A percentile compares a stretch with the other conserved stretches of the same genome.
phyloP scores from a whole-genome alignment of 495 filamentous ascomycete species.

The Halenospora varia region DNA sequence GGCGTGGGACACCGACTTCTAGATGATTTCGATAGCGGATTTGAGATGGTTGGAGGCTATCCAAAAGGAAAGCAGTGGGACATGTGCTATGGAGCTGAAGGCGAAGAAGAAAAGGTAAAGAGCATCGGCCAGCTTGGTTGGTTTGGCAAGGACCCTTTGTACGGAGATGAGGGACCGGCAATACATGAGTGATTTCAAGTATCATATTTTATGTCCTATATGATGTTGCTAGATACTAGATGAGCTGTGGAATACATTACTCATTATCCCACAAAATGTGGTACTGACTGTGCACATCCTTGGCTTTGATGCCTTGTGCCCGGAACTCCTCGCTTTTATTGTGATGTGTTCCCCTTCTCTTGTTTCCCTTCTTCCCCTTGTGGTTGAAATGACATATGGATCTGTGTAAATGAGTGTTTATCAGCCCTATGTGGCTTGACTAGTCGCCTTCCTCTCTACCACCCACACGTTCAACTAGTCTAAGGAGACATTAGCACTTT shows the following conservation, averaged over 20 bases:
- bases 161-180: slow-evolving; percentile 51
- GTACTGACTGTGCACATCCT: not conserved
- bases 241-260: not conserved
- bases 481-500: slow-evolving; percentile 24
- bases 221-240: not conserved
- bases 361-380: not conserved
- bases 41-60: slow-evolving; percentile 67
- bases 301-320: too few relatives aligned
- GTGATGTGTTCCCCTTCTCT: not conserved
- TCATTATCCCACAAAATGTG: not conserved
- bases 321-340: too few relatives aligned
- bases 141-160: slow-evolving; percentile 58
- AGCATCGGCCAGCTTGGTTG: slow-evolving; percentile 44
- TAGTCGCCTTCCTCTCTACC: slow-evolving; percentile 41
- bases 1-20: slow-evolving; percentile 62
- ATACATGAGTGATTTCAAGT: not conserved
- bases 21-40: slow-evolving; percentile 48
- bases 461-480: slow-evolving; percentile 68
- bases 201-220: not conserved
- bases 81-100: slow-evolving; percentile 63
- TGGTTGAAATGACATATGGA: not conserved
- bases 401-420: not conserved
- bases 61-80: slow-evolving; percentile 55
- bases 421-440: too few relatives aligned
- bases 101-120: slow-evolving; percentile 46